Evolutionary conservation across 1,284 basidiomycete genomes (phyloP).

Genomic region (Vanrija pseudolonga): DNA sequence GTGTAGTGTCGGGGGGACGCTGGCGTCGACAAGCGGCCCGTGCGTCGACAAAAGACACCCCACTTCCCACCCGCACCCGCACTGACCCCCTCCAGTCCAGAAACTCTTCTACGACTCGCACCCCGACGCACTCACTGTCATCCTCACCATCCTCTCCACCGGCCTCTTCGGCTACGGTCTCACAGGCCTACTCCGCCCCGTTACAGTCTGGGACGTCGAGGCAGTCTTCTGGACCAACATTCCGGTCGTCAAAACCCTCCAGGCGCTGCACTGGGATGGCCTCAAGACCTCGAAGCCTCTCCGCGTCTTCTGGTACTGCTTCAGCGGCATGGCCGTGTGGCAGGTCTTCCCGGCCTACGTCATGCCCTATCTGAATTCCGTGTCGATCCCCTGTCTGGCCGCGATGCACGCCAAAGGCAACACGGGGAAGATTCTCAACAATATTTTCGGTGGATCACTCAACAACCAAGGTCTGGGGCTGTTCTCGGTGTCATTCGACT

Average conservation of each 20-base stretch:
- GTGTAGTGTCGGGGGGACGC: no score
- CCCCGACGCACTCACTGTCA: conserved; percentile 57
- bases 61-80: no score
- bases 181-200: conserved; percentile 37
- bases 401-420: conserved; percentile 54
- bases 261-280: conserved; percentile 39
- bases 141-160: conserved; percentile 63
- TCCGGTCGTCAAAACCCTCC: conserved; percentile 32
- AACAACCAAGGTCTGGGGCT: conserved; percentile 37
- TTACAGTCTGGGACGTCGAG: conserved; percentile 9
- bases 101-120: conserved; percentile 58
- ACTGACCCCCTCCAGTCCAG: conserved; percentile 48
- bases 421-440: conserved; percentile 21
- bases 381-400: conserved; percentile 51
- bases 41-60: no score
- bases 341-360: conserved; percentile 54
- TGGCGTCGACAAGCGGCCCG: no score
- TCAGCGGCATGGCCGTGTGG: conserved; percentile 20
- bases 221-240: conserved; percentile 47
- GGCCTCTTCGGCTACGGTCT: conserved; percentile 65
- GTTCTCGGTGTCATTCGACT: conserved; percentile 34
- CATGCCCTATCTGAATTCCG: conserved; percentile 33
- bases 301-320: conserved; percentile 59
- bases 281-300: conserved; percentile 55
- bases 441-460: conserved; percentile 34